Conservation (phyloP, 352 stramenopile genomes). For the Phytophthora capsici region DNA sequence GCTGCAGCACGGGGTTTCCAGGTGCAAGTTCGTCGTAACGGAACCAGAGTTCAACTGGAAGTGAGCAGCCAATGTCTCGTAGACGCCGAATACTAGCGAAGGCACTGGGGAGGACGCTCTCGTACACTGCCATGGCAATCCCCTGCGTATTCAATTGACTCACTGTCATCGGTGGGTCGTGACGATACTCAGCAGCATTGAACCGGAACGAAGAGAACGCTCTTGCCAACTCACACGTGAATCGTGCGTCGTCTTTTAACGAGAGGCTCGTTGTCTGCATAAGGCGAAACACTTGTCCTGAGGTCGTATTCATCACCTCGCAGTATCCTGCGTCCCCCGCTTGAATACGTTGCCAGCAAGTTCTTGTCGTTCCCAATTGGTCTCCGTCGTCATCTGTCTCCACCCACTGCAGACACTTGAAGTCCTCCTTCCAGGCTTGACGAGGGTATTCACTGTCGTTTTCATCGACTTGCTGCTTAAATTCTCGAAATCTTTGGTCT, state of each 20-base stretch:
- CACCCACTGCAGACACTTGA: conserved; percentile 73
- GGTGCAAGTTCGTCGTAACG: conserved; percentile 49
- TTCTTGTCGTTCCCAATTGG: conserved; percentile 48
- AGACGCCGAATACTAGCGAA: conserved; percentile 57
- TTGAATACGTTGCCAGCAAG: conserved; percentile 72
- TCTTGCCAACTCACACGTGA: conserved; percentile 70
- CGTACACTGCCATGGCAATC: conserved; percentile 62
- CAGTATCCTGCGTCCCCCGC: conserved; percentile 68
- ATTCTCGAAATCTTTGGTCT: neutral
- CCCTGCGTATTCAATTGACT: conserved; percentile 19
- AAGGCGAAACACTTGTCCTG: conserved; percentile 54
- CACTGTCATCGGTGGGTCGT: conserved; percentile 59
- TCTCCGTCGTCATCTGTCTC: conserved; percentile 59
- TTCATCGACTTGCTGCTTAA: neutral
- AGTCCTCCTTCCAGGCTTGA: conserved; percentile 49
- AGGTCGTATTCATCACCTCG: conserved; percentile 61
- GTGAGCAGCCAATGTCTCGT: conserved; percentile 40
- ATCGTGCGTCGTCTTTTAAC: conserved; percentile 71
- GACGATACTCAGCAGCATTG: conserved; percentile 48
- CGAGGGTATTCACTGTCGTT: conserved; percentile 19
- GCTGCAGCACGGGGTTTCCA: conserved; percentile 45
- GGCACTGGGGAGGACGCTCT: conserved; percentile 47
- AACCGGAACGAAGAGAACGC: conserved; percentile 66
- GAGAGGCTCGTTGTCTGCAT: conserved; percentile 73
- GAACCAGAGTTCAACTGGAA: conserved; percentile 68